Evolutionary conservation across 2,329 filamentous ascomycete species (phyloP).

Genomic region (Polychaeton citri): DNA sequence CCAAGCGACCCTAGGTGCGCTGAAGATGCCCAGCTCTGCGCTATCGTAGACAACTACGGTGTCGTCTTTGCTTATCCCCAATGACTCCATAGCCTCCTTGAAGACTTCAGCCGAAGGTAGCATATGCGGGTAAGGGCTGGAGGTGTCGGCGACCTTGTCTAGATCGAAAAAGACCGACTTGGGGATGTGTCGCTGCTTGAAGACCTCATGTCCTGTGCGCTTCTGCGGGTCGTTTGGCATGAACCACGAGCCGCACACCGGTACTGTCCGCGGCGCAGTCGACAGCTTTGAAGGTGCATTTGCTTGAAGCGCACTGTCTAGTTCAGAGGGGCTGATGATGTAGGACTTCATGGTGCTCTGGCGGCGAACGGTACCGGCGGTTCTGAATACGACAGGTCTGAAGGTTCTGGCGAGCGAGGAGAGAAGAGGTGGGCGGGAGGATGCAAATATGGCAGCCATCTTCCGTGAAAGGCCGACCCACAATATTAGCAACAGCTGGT

Average conservation of each 20-base stretch:
- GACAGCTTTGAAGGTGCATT: slow-evolving; percentile 70
- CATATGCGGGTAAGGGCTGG: slow-evolving; percentile 92
- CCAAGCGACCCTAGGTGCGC: slow-evolving; percentile 86
- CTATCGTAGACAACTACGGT: slow-evolving; percentile 89
- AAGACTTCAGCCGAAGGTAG: slow-evolving; percentile 71
- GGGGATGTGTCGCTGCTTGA: slow-evolving; percentile 71
- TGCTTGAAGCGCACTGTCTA: slow-evolving; percentile 67
- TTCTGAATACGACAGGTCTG: slow-evolving; percentile 6
- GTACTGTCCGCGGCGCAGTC: slow-evolving; percentile 69
- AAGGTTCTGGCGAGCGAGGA: slow-evolving; percentile 4
- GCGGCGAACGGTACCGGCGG: slow-evolving; percentile 23
- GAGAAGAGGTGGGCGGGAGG: background rate
- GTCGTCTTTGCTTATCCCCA: slow-evolving; percentile 80
- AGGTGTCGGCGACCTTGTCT: slow-evolving; percentile 77
- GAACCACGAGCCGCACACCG: slow-evolving; percentile 91
- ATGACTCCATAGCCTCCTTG: slow-evolving; percentile 71
- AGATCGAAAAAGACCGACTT: slow-evolving; percentile 92
- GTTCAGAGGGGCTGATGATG: slow-evolving; percentile 71
- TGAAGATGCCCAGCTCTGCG: slow-evolving; percentile 85
- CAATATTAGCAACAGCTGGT: too few species aligned
- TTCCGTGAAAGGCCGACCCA: too few species aligned
- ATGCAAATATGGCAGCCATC: background rate
- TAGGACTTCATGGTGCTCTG: slow-evolving; percentile 55
- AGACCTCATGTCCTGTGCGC: slow-evolving; percentile 67
- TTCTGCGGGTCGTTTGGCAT: slow-evolving; percentile 71